Base-by-base conservation (phyloP, 345 rosid genomes). In the Populus euphratica region DNA sequence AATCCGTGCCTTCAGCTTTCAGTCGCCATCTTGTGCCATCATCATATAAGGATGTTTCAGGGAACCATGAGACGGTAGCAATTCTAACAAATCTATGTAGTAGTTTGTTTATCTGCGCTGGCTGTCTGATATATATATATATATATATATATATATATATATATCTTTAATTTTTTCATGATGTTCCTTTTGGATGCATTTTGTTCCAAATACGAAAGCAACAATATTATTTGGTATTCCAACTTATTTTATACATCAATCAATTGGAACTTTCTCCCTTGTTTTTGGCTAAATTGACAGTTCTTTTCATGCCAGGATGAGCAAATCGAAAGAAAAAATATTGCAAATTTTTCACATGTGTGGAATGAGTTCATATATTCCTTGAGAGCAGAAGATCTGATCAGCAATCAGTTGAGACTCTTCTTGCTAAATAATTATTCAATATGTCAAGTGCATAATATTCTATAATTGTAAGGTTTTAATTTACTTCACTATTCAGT, bases 361-460 rank as follows among this genome's bases (percentile, higher is more conserved):
- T 96, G 99, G 99, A 96, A 96, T 80, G 80, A 85, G 86, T 93
- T 96, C 88, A 91, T 96, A 81, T 0, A 78, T 68, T 84, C 92
- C 77, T 90, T 96, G 98, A 92, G 99, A 83, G 54, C 27, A 39
- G 97, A 96, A 81, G 99, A 96, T 87, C 84, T 94, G 77, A 91
- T 96, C 84, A 91, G 86, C 83, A 81, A 96, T 83, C 87, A 88
- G 99, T 96, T 81, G 76, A 86, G 78, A 59, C 78, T 78, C 71
- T 67, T 78, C 76, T 80, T 41, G 67, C 76, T 39, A 25, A 21
- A 38, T 65, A 73, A 68, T 80, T 38, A 73, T 69, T 64, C 49
- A 25, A 4, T 69, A 35, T 56, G n/a, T 72, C 73, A 63, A 70
- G 54, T 77, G 70, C 79, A 62, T 70, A 36, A 70, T 73, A 14